A percentile compares a stretch with the other conserved stretches of the same genome.
Conservation (phyloP, 306 rosid species). For the Cicer cuneatum region DNA sequence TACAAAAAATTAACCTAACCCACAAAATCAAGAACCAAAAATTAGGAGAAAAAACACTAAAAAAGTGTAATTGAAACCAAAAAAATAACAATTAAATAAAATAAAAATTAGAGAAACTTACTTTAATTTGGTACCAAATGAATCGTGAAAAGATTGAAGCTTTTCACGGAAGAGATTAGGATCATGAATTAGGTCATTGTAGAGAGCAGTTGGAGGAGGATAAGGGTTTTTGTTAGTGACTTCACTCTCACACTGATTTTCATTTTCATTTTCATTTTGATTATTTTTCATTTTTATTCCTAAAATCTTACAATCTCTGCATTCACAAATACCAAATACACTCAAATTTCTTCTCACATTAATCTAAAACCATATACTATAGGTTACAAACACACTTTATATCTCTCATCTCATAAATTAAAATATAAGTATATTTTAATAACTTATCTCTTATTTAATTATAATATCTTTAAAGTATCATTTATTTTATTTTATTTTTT, state of each 20-base stretch:
- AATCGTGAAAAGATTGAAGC: conserved; percentile 69
- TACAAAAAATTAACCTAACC: conserved; percentile 23
- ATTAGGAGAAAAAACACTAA: background rate
- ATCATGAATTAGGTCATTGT: conserved; percentile 59
- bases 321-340: background rate
- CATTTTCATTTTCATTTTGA: background rate
- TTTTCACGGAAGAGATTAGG: conserved; percentile 65
- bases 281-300: conserved; percentile 23
- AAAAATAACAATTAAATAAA: background rate
- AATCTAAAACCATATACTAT: background rate
- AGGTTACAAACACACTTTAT: background rate
- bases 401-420: too few species aligned
- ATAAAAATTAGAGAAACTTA: conserved; percentile 35
- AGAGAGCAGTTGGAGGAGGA: conserved; percentile 65
- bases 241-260: background rate
- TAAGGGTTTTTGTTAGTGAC: conserved; percentile 44
- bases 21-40: conserved; percentile 5
- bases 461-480: too few species aligned
- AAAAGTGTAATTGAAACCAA: conserved; percentile 9
- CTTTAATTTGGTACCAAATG: conserved; percentile 62
- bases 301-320: background rate
- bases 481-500: too few species aligned
- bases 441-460: too few species aligned
- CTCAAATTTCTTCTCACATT: background rate
- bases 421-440: too few species aligned